Evolutionary conservation across 1,284 basidiomycete species (phyloP).

Genomic region (Ustilago nuda): DNA sequence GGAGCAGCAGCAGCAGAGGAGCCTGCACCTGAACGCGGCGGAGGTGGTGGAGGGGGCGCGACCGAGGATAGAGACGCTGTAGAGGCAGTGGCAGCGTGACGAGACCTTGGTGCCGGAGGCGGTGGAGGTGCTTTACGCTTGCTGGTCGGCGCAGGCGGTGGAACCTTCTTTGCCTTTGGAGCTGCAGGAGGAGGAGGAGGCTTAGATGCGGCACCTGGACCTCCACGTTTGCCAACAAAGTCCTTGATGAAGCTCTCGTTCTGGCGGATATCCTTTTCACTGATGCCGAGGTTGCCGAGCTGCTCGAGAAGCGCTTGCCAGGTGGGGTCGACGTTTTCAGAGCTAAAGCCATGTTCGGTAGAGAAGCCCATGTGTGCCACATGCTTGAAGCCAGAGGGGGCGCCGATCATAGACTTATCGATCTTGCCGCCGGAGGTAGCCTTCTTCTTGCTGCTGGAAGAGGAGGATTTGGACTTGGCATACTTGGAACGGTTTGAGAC

Average conservation of each 20-base stretch:
- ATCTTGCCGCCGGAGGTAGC: constrained; percentile 74
- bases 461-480: constrained; percentile 63
- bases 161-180: constrained; percentile 73
- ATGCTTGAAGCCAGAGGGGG: constrained; percentile 83
- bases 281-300: constrained; percentile 78
- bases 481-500: constrained; percentile 79
- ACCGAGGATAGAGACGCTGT: constrained; percentile 30
- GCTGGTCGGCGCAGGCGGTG: constrained; percentile 72
- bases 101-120: constrained; percentile 54
- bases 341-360: constrained; percentile 84
- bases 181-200: constrained; percentile 66
- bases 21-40: constrained; percentile 70
- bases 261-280: constrained; percentile 74
- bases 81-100: constrained; percentile 38
- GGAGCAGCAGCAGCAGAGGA: constrained; percentile 70
- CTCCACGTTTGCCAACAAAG: constrained; percentile 77
- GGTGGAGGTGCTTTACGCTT: constrained; percentile 65
- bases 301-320: constrained; percentile 84
- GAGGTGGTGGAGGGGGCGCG: constrained; percentile 60
- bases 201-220: constrained; percentile 45
- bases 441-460: constrained; percentile 71
- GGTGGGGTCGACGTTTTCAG: constrained; percentile 88
- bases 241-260: constrained; percentile 91
- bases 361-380: constrained; percentile 97
- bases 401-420: constrained; percentile 90